These are phyloP conservation scores for Geotrichum citri-aurantii DNA, from an alignment of 1,139 yeast species.

Conservation along the genomic window DNA sequence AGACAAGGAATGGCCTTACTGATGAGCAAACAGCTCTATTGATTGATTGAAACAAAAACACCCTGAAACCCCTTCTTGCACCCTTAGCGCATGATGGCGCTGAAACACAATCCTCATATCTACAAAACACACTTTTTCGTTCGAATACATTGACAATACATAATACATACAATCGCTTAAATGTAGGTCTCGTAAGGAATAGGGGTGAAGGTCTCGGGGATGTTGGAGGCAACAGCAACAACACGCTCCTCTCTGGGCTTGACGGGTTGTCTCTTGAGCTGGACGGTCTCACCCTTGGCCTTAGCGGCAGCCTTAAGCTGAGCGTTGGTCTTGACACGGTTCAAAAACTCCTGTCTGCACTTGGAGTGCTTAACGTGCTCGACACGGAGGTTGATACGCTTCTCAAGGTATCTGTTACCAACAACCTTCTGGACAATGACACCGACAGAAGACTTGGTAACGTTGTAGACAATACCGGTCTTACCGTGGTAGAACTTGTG, in stretches of 20 bases:
- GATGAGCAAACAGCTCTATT: no score
- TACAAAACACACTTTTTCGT: not conserved
- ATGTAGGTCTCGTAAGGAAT: constrained; percentile 99
- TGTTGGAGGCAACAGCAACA: constrained; percentile 67
- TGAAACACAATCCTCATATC: not conserved
- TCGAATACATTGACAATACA: constrained; percentile 5
- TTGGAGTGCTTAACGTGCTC: constrained; percentile 99
- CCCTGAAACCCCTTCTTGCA: not conserved
- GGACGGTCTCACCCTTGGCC: constrained; percentile 85
- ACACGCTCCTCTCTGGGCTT: constrained; percentile 92
- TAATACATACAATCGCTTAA: constrained; percentile 42
- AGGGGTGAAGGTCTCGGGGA: constrained; percentile 98
- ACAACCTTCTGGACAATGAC: constrained; percentile 97
- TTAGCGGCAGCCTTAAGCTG: constrained; percentile 91
- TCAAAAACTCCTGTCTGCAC: constrained; percentile 98
- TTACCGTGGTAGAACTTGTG: constrained; percentile 99
- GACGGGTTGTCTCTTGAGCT: constrained; percentile 97
- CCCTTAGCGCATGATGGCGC: not conserved
- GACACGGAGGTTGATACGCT: constrained; percentile 96
- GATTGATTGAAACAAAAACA: not conserved
- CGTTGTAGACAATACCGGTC: constrained; percentile 98
- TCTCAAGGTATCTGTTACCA: constrained; percentile 98
- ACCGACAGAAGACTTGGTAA: constrained; percentile 98
- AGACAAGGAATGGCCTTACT: no score
- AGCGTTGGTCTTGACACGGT: constrained; percentile 97